Conservation (phyloP, 2,329 filamentous ascomycete species). For the Mariannaea elegans region DNA sequence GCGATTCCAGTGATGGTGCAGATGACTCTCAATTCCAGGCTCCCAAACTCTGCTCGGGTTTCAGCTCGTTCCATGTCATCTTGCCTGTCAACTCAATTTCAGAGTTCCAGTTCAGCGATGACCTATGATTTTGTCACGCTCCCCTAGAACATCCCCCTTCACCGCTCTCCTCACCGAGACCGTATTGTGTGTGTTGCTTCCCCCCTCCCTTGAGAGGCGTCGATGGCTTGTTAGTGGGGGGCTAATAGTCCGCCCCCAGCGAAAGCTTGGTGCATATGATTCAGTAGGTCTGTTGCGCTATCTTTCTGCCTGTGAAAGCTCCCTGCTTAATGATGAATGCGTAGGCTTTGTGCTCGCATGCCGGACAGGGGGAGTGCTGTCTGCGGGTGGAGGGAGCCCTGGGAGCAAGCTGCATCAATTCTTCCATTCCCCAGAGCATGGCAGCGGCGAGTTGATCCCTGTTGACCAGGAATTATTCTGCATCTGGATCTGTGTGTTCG, state of each 20-base stretch:
- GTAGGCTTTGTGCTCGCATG: background rate
- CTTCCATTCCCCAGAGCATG: background rate
- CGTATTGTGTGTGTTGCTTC: background rate
- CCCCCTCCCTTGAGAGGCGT: background rate
- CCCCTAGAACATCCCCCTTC: background rate
- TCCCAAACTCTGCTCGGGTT: background rate
- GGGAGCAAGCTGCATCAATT: background rate
- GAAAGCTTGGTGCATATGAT: slow-evolving; percentile 4
- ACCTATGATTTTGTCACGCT: background rate
- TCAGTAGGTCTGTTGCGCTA: slow-evolving; percentile 1
- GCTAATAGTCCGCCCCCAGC: background rate
- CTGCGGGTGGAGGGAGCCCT: slow-evolving; percentile 17
- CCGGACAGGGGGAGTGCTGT: slow-evolving; percentile 16
- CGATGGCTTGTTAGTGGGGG: background rate
- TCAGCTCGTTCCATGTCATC: background rate
- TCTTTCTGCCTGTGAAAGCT: background rate
- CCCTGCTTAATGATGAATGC: background rate
- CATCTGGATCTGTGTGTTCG: background rate
- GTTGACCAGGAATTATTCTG: background rate
- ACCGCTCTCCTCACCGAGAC: background rate
- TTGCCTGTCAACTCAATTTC: background rate
- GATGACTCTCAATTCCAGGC: slow-evolving; percentile 11
- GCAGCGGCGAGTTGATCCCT: background rate
- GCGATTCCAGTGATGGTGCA: slow-evolving; percentile 1
- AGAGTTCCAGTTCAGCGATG: background rate